Conservation (phyloP, 257 asterid genomes). For the Paraleonurus japonicus region DNA sequence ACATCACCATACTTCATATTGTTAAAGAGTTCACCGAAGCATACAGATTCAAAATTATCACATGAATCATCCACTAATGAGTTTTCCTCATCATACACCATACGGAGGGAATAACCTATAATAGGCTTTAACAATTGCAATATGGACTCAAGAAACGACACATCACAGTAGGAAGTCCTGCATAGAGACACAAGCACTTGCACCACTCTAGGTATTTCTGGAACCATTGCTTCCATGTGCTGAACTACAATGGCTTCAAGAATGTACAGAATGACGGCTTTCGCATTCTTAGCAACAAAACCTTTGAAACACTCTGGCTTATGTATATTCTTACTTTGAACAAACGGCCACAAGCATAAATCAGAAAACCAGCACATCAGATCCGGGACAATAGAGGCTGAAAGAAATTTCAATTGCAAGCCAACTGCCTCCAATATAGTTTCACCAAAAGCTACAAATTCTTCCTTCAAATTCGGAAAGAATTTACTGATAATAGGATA, state of each 20-base stretch:
- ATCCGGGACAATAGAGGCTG: constrained; percentile 74
- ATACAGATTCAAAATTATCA: constrained; percentile 72
- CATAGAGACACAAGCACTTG: constrained; percentile 78
- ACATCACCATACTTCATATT: constrained; percentile 37
- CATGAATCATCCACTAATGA: constrained; percentile 48
- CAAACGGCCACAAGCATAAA: constrained; percentile 85
- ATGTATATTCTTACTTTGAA: constrained; percentile 44
- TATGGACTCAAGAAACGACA: constrained; percentile 76
- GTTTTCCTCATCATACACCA: constrained; percentile 63
- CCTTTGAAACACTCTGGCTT: constrained; percentile 63
- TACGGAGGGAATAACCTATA: constrained; percentile 64
- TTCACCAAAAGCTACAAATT: constrained; percentile 84
- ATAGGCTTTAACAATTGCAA: constrained; percentile 74
- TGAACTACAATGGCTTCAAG: constrained; percentile 85
- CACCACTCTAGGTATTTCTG: constrained; percentile 82
- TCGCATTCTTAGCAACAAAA: constrained; percentile 86
- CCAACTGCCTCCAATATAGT: constrained; percentile 89
- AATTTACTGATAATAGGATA: constrained; percentile 70
- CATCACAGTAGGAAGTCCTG: constrained; percentile 69
- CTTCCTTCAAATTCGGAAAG: constrained; percentile 78
- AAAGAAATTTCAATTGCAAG: constrained; percentile 79
- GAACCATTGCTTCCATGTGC: constrained; percentile 91
- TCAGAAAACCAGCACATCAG: constrained; percentile 89
- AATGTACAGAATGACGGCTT: constrained; percentile 75
- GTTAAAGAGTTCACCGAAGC: constrained; percentile 76